Evolutionary conservation across 164 flowering plant species (phyloP).

Genomic region (Echeveria elegans): DNA sequence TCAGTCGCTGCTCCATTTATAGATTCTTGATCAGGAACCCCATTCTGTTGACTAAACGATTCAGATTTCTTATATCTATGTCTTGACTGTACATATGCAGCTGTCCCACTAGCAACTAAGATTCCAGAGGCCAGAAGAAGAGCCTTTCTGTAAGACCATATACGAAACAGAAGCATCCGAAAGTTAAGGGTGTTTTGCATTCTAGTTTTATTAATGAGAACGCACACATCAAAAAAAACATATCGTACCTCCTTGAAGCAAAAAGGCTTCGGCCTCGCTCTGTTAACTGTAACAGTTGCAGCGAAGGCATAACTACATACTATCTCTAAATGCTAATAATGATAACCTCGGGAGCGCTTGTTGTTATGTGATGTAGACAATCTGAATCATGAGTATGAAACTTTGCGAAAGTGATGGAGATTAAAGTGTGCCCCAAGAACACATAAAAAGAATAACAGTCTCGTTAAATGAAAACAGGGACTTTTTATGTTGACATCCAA

Average conservation of each 20-base stretch:
- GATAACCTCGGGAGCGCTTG: neutral
- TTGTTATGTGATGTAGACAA: neutral
- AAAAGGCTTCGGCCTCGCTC: constrained; percentile 70
- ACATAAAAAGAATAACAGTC: neutral
- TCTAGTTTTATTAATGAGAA: neutral
- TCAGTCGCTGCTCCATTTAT: constrained; percentile 20
- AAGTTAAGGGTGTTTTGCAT: neutral
- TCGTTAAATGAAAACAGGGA: no score
- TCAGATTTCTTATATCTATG: constrained; percentile 22
- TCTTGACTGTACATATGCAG: constrained; percentile 66
- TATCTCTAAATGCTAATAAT: neutral
- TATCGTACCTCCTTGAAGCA: constrained; percentile 67
- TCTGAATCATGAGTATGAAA: neutral
- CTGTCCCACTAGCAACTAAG: constrained; percentile 77
- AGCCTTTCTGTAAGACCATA: constrained; percentile 51
- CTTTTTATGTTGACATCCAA: no score
- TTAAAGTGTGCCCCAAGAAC: no score
- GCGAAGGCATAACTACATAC: constrained; percentile 62
- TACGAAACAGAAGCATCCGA: neutral
- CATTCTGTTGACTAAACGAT: constrained; percentile 31
- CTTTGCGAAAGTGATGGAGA: neutral
- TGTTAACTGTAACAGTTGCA: constrained; percentile 79
- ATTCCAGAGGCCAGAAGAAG: constrained; percentile 69
- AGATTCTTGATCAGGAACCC: constrained; percentile 22
- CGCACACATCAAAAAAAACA: neutral